Evolutionary conservation across 805 yeast species (phyloP).

Genomic region (Cyberlindnera maclurae): DNA sequence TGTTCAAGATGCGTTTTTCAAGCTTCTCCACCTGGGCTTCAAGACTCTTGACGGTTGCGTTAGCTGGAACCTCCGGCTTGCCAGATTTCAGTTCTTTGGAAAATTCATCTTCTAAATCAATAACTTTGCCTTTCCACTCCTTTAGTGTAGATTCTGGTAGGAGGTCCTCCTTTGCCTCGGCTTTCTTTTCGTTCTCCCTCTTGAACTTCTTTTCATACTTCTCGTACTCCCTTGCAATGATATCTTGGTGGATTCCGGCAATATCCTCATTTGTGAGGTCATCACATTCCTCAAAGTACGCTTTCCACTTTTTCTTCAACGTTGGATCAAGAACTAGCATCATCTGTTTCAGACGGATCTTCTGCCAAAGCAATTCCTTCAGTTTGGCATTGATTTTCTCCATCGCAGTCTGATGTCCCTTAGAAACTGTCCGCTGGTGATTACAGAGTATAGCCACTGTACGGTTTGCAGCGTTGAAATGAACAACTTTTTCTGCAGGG

Average conservation of each 20-base stretch:
- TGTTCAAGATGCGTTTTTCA: constrained; percentile 62
- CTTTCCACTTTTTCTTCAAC: constrained; percentile 41
- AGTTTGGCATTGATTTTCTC: constrained; percentile 72
- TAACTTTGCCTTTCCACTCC: constrained; percentile 49
- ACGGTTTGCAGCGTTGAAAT: constrained; percentile 90
- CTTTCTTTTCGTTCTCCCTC: constrained; percentile 71
- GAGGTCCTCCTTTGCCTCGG: constrained; percentile 46
- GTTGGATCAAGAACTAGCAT: constrained; percentile 57
- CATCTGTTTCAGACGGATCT: constrained; percentile 64
- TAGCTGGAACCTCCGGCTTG: constrained; percentile 45
- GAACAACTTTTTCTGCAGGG: constrained; percentile 78
- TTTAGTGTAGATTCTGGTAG: constrained; percentile 50
- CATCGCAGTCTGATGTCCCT: constrained; percentile 75
- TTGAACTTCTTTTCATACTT: constrained; percentile 56
- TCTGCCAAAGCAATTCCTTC: constrained; percentile 80
- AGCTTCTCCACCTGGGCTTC: constrained; percentile 62
- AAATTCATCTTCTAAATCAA: constrained; percentile 44
- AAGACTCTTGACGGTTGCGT: constrained; percentile 54
- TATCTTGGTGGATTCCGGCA: constrained; percentile 45
- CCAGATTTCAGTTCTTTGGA: constrained; percentile 53
- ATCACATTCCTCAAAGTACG: constrained; percentile 60
- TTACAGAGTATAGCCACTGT: constrained; percentile 94
- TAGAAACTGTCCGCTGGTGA: constrained; percentile 90
- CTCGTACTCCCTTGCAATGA: constrained; percentile 61
- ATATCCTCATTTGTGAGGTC: constrained; percentile 63